phyloP scores from a whole-genome alignment of 1,284 basidiomycete genomes.

The Ceratobasidium sp. region DNA sequence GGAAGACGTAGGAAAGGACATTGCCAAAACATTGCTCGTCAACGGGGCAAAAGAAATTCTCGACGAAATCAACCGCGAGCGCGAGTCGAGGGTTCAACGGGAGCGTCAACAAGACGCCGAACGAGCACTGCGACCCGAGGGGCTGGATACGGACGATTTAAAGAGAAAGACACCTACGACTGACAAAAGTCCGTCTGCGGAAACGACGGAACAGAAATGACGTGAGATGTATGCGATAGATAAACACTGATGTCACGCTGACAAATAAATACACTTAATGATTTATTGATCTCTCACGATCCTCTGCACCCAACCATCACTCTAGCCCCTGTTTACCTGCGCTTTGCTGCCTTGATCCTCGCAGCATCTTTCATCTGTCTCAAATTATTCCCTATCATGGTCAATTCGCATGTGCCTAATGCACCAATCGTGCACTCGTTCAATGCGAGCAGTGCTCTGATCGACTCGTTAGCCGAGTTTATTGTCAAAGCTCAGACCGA shows the following conservation, averaged over 20 bases:
- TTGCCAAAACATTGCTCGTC: constrained; percentile 69
- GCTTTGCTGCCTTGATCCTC: constrained; percentile 53
- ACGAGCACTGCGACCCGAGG: constrained; percentile 4
- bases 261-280: constrained; percentile 16
- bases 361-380: constrained; percentile 44
- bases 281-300: constrained; percentile 36
- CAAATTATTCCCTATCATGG: constrained; percentile 44
- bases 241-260: constrained; percentile 24
- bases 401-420: constrained; percentile 47
- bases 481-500: constrained; percentile 89
- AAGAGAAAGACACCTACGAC: constrained; percentile 19
- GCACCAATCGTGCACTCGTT: constrained; percentile 81
- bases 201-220: neutral
- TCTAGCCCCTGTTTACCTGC: constrained; percentile 53
- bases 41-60: constrained; percentile 78
- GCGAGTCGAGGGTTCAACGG: constrained; percentile 54
- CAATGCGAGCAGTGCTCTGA: constrained; percentile 61
- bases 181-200: neutral
- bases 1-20: constrained; percentile 67
- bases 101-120: constrained; percentile 36
- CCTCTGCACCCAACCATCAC: constrained; percentile 43
- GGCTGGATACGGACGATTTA: neutral
- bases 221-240: constrained; percentile 10
- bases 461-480: constrained; percentile 76
- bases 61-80: constrained; percentile 75